Evolutionary conservation across 2,329 filamentous ascomycete species (phyloP).

Genomic region (Plenodomus tracheiphilus): DNA sequence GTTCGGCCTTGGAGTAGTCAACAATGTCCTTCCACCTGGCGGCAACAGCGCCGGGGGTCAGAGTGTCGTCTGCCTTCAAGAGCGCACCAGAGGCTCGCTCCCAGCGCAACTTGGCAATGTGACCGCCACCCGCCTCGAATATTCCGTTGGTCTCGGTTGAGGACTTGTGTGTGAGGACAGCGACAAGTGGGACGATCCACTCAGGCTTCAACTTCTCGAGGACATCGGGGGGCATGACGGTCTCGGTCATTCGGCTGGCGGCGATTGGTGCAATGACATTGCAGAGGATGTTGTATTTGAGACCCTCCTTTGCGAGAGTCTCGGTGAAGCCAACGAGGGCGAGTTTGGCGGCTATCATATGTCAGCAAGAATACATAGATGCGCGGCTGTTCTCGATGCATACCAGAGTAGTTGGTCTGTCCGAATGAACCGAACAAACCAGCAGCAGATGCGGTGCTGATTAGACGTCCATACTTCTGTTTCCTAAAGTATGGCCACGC

Average conservation of each 20-base stretch:
- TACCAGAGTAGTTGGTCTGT: slow-evolving; percentile 89
- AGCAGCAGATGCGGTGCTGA: slow-evolving; percentile 96
- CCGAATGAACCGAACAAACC: slow-evolving; percentile 95
- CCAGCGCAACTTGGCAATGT: slow-evolving; percentile 92
- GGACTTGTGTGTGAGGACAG: slow-evolving; percentile 81
- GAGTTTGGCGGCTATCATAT: slow-evolving; percentile 75
- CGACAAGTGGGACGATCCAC: slow-evolving; percentile 93
- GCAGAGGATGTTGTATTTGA: slow-evolving; percentile 95
- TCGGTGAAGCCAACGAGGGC: slow-evolving; percentile 96
- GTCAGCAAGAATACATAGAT: background rate
- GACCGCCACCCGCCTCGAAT: slow-evolving; percentile 91
- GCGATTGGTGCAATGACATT: slow-evolving; percentile 97
- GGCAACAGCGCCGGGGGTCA: slow-evolving; percentile 85
- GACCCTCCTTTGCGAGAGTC: slow-evolving; percentile 94
- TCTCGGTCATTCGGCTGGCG: slow-evolving; percentile 93
- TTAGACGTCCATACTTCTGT: slow-evolving; percentile 95
- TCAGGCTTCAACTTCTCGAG: slow-evolving; percentile 84
- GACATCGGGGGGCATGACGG: slow-evolving; percentile 92
- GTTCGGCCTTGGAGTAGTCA: slow-evolving; percentile 81
- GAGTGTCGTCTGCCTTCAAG: slow-evolving; percentile 82
- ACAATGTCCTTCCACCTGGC: slow-evolving; percentile 87
- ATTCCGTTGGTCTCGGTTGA: slow-evolving; percentile 89
- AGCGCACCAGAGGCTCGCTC: slow-evolving; percentile 88
- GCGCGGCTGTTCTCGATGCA: slow-evolving; percentile 13
- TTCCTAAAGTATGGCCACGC: slow-evolving; percentile 98